Evolutionary conservation across 208 protist species (phyloP), one percentile per base, ranked within the genome.

Genomic region (Wallacemonas sp.): DNA sequence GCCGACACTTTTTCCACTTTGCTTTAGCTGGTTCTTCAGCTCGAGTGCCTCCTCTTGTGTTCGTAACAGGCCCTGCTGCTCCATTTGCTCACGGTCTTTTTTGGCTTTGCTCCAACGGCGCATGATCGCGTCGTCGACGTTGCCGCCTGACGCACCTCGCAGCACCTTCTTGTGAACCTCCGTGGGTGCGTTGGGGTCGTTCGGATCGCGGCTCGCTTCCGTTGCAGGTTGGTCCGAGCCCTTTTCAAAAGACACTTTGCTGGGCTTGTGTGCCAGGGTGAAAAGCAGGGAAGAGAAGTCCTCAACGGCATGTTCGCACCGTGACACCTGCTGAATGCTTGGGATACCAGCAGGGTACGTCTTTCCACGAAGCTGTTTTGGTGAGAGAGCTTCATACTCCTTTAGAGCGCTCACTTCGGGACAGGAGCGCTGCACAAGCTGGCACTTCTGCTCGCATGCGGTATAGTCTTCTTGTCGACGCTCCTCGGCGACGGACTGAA

Each of bases 241-340:
- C 30, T 68, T 73, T 19, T 76, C 68, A 69, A 92, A 92, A 4
- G 67, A 66, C 1, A 92, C 72, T 38, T 92, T 92, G 58, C 85
- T 92, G 1, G 85, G 85, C 55, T 92, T 92, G 66, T 92, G 85
- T n/a, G 85, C 77, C 17, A 89, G 53, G 6, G 79, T 68, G 53
- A 89, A 92, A 0, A 92, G 67, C 27, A 85, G 45, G 0, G 67
- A 62, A 6, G 81, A 76, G 34, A 92, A 87, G 10, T 73, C 66
- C 44, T 79, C 67, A 9, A 78, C 76, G 5, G 81, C 81, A 45
- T 89, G 68, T 53, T 89, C 79, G 69, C 85, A 92, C n/a, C 85
- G 62, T 21, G 81, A 78, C 38, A 81, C 71, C 24, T 80, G 66
- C 44, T 89, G 81, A 2, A 86, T 57, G n/a, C 44, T 71, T 22